Percentiles rank a stretch among this genome's conserved stretches.
phyloP scores from a whole-genome alignment of 179 eudicot species.

The Carnegiea gigantea region DNA sequence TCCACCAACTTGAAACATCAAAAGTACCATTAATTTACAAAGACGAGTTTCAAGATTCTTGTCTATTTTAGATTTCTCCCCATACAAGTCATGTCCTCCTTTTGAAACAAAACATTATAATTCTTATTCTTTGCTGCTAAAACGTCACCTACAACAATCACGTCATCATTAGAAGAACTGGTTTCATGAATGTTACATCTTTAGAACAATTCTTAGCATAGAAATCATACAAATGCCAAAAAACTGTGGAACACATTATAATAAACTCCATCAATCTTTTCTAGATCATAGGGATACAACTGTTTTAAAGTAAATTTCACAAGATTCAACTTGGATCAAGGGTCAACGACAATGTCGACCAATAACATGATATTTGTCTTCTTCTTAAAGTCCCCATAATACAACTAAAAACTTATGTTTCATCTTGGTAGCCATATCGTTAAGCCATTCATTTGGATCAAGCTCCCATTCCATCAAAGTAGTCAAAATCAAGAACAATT shows the following conservation, averaged over 20 bases:
- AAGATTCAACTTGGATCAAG: not conserved
- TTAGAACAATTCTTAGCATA: not conserved
- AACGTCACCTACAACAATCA: not conserved
- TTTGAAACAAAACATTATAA: not conserved
- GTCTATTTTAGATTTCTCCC: not conserved
- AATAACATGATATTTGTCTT: not conserved
- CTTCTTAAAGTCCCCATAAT: slow-evolving; percentile 6
- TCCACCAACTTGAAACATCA: no score
- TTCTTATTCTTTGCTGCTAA: not conserved
- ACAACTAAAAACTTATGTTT: not conserved
- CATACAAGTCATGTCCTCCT: not conserved
- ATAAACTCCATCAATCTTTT: not conserved
- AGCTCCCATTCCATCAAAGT: not conserved
- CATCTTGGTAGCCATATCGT: not conserved
- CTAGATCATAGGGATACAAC: not conserved
- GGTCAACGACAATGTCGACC: not conserved
- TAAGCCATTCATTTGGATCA: not conserved
- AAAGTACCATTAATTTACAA: no score
- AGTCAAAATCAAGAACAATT: no score
- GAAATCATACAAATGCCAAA: not conserved
- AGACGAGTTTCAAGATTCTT: no score
- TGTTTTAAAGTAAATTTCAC: not conserved
- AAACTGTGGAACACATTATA: not conserved
- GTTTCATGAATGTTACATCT: not conserved
- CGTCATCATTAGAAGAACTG: not conserved